Conservation (phyloP, 345 rosid genomes). For the Mangifera indica region DNA sequence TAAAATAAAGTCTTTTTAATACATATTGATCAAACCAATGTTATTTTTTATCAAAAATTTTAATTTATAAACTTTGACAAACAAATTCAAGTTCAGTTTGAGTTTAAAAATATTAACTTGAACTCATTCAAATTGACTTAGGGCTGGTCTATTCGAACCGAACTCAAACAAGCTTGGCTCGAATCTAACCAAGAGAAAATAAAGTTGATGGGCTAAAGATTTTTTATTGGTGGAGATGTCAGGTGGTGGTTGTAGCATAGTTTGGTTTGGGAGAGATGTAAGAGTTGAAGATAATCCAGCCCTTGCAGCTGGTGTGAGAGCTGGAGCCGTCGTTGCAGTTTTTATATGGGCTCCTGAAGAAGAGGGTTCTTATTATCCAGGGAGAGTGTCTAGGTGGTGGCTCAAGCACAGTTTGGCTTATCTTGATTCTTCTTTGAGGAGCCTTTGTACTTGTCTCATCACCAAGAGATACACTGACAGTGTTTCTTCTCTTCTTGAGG, state of each 20-base stretch:
- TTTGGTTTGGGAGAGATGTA: conserved; percentile 98
- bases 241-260: conserved; percentile 82
- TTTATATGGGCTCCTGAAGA: conserved; percentile 97
- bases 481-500: conserved; percentile 75
- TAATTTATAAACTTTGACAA: no score
- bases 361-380: conserved; percentile 83
- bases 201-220: conserved; percentile 17
- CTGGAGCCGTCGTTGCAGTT: conserved; percentile 76
- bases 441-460: conserved; percentile 79
- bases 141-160: no score
- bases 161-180: no score
- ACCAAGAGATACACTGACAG: conserved; percentile 85
- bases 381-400: conserved; percentile 99
- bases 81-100: no score
- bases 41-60: no score
- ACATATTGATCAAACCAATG: no score
- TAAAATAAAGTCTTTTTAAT: no score
- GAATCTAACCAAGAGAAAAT: conserved; percentile 20
- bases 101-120: no score
- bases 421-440: conserved; percentile 83
- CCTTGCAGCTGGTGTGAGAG: conserved; percentile 83
- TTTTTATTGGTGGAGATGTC: conserved; percentile 56
- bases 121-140: no score
- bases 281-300: conserved; percentile 97
- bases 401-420: conserved; percentile 89